A percentile compares a stretch with the other conserved stretches of the same genome.
Conservation (phyloP, 2,329 filamentous ascomycete genomes). For the Monascus ruber region DNA sequence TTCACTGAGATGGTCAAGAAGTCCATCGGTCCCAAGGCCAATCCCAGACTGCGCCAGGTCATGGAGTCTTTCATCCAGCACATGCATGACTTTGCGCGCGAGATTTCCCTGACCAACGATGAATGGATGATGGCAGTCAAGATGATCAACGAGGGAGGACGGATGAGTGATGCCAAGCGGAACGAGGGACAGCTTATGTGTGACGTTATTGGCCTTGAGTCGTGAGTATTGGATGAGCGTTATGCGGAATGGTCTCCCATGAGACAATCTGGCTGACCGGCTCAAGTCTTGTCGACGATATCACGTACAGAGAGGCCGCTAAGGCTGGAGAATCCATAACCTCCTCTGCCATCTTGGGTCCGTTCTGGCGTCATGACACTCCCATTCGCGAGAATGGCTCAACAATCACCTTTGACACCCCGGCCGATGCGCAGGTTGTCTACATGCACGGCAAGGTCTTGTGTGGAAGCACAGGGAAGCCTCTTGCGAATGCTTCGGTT, state of each 20-base stretch:
- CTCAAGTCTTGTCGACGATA: constrained; percentile 61
- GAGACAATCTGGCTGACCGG: too few species aligned
- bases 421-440: constrained; percentile 42
- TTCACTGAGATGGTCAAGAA: constrained; percentile 62
- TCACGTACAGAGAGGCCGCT: constrained; percentile 56
- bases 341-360: constrained; percentile 68
- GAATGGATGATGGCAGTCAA: constrained; percentile 48
- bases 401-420: constrained; percentile 47
- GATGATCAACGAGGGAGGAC: constrained; percentile 50
- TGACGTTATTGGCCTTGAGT: constrained; percentile 49
- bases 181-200: constrained; percentile 53
- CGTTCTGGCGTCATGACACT: constrained; percentile 68
- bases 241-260: too few species aligned
- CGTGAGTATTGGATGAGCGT: constrained; percentile 23
- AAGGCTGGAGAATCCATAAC: constrained; percentile 47
- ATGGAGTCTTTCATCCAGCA: constrained; percentile 43
- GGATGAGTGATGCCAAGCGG: constrained; percentile 50
- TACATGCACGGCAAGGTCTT: constrained; percentile 55
- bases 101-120: constrained; percentile 47
- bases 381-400: constrained; percentile 59
- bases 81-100: constrained; percentile 48
- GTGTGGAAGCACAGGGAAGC: constrained; percentile 49
- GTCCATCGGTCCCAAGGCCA: constrained; percentile 59
- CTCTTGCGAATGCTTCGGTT: constrained; percentile 53
- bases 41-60: constrained; percentile 55